Conservation (phyloP, 495 filamentous ascomycete species). For the Trichoderma virens region DNA sequence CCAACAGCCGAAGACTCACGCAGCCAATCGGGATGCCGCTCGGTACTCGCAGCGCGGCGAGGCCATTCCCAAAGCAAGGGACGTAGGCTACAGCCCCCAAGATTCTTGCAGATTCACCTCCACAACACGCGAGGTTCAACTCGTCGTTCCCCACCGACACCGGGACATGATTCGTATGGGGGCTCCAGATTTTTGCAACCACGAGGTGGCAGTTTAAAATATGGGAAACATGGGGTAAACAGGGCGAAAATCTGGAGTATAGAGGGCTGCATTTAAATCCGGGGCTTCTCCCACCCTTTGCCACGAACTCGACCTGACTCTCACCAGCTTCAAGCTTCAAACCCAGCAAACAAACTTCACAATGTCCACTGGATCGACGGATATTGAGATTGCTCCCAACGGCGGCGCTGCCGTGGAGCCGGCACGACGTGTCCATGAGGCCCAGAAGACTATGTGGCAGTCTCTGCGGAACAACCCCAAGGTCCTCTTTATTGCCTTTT, state of each 20-base stretch:
- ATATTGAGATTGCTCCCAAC: constrained; percentile 7
- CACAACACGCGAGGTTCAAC: background rate
- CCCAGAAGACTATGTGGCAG: constrained; percentile 26
- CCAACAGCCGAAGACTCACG: background rate
- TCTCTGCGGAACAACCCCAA: constrained; percentile 30
- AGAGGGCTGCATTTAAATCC: constrained; percentile 1
- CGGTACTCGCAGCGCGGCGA: background rate
- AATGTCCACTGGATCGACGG: background rate
- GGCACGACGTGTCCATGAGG: background rate
- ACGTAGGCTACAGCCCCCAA: background rate
- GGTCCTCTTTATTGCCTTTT: constrained; percentile 36
- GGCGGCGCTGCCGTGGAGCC: constrained; percentile 9
- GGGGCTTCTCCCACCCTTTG: background rate
- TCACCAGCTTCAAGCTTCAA: background rate
- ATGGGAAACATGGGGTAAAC: constrained; percentile 1
- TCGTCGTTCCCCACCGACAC: background rate
- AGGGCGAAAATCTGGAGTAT: background rate
- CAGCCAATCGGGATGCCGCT: background rate
- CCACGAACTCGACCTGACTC: background rate
- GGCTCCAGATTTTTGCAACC: background rate
- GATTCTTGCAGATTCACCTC: background rate
- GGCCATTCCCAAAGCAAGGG: background rate
- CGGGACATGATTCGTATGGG: constrained; percentile 7
- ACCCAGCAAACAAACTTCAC: background rate
- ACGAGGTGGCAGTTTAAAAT: background rate